phyloP scores from a whole-genome alignment of 352 stramenopile species.

The Globisporangium nodosum region DNA sequence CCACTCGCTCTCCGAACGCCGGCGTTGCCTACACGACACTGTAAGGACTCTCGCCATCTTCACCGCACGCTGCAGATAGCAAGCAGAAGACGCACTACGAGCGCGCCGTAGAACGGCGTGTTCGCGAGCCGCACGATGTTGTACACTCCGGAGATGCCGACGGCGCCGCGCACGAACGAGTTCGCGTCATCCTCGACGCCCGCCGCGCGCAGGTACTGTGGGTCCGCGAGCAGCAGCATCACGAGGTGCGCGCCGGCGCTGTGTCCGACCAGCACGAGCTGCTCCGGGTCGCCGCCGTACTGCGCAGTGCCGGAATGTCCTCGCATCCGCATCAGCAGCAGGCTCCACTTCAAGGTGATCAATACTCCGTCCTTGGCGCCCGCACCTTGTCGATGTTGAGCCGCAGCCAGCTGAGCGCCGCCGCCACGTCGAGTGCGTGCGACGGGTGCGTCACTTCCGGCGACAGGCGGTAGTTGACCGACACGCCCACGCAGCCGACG shows the following conservation, averaged over 20 bases:
- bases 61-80: no score
- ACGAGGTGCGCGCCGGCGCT: slow-evolving; percentile 76
- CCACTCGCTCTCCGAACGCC: slow-evolving; percentile 59
- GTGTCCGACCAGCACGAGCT: slow-evolving; percentile 61
- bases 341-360: no score
- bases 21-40: slow-evolving; percentile 23
- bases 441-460: slow-evolving; percentile 64
- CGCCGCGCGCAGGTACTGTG: slow-evolving; percentile 33
- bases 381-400: slow-evolving; percentile 61
- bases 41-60: no score
- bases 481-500: slow-evolving; percentile 46
- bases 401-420: slow-evolving; percentile 58
- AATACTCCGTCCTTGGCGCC: background rate
- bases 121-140: slow-evolving; percentile 82
- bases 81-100: slow-evolving; percentile 22
- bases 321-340: background rate
- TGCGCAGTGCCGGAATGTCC: slow-evolving; percentile 7
- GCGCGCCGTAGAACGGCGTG: slow-evolving; percentile 54
- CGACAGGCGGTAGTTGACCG: slow-evolving; percentile 79
- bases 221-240: slow-evolving; percentile 62
- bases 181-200: slow-evolving; percentile 27
- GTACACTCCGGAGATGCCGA: slow-evolving; percentile 83
- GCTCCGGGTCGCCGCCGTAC: slow-evolving; percentile 66
- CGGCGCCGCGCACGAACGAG: slow-evolving; percentile 40
- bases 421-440: slow-evolving; percentile 58